A percentile compares a stretch with the other conserved stretches of the same genome.
These are phyloP conservation scores for Acephala macrosclerotiorum DNA, from an alignment of 2,329 filamentous ascomycete genomes.

Conservation along the genomic window DNA sequence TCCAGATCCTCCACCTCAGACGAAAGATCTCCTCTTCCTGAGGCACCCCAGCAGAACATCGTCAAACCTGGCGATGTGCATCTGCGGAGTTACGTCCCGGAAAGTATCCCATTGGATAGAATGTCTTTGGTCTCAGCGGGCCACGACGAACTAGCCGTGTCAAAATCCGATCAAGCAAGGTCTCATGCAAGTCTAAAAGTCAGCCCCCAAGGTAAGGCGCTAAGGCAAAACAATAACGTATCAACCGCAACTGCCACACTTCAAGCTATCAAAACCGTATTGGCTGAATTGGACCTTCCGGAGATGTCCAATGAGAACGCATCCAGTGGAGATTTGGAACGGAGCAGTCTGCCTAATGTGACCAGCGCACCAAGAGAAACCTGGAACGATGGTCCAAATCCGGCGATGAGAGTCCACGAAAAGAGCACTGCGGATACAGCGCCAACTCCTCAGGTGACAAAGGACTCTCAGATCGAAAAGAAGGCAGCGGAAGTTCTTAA, in stretches of 20 bases:
- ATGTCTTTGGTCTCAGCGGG: slow-evolving; percentile 34
- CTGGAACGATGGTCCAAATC: slow-evolving; percentile 20
- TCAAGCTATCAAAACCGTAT: slow-evolving; percentile 35
- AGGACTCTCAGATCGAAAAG: slow-evolving; percentile 30
- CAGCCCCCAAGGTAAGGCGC: slow-evolving; percentile 33
- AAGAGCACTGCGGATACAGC: neutral
- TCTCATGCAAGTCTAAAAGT: slow-evolving; percentile 17
- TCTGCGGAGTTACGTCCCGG: slow-evolving; percentile 9
- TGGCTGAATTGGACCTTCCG: slow-evolving; percentile 29
- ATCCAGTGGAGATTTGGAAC: slow-evolving; percentile 18
- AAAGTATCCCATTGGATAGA: slow-evolving; percentile 20
- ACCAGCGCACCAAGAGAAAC: slow-evolving; percentile 23
- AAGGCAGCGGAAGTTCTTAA: slow-evolving; percentile 37
- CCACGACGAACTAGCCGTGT: slow-evolving; percentile 22
- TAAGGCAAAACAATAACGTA: slow-evolving; percentile 29
- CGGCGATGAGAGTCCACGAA: slow-evolving; percentile 6
- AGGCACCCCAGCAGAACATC: slow-evolving; percentile 18
- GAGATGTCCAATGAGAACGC: slow-evolving; percentile 21
- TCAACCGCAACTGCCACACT: slow-evolving; percentile 38
- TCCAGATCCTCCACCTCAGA: slow-evolving; percentile 20
- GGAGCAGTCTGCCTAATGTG: slow-evolving; percentile 34
- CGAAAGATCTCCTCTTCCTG: slow-evolving; percentile 21
- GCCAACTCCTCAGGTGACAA: neutral
- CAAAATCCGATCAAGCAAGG: slow-evolving; percentile 23
- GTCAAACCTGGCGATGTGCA: slow-evolving; percentile 16